Percentiles rank a stretch among this genome's conserved stretches.
These are phyloP conservation scores for Fusarium pseudoanthophilum DNA, from an alignment of 2,329 filamentous ascomycete genomes.

Conservation along the genomic window DNA sequence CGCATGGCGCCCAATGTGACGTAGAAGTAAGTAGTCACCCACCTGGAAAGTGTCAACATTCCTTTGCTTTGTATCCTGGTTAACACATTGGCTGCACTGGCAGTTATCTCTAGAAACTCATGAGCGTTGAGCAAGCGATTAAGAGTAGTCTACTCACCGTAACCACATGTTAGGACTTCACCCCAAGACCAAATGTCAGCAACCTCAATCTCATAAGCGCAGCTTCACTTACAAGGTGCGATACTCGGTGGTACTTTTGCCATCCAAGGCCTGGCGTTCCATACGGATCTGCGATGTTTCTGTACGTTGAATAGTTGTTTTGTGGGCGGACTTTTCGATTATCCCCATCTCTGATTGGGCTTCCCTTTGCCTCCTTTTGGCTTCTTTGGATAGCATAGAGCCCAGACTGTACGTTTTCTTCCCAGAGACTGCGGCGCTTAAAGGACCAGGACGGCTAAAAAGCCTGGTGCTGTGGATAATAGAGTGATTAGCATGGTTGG, in stretches of 20 bases:
- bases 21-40: background rate
- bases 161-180: slow-evolving; percentile 46
- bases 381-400: background rate
- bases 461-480: slow-evolving; percentile 26
- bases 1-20: background rate
- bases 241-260: slow-evolving; percentile 1
- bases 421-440: background rate
- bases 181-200: slow-evolving; percentile 19
- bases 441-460: slow-evolving; percentile 19
- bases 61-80: slow-evolving; percentile 56
- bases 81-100: slow-evolving; percentile 55
- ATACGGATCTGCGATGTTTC: slow-evolving; percentile 28
- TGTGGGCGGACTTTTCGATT: background rate
- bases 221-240: slow-evolving; percentile 36
- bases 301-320: slow-evolving; percentile 22
- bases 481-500: slow-evolving; percentile 12
- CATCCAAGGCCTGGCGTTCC: background rate
- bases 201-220: slow-evolving; percentile 6
- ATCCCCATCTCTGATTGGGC: background rate
- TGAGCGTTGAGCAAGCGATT: slow-evolving; percentile 18
- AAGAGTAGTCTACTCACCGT: slow-evolving; percentile 38
- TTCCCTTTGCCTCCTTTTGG: background rate
- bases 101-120: slow-evolving; percentile 53
- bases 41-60: slow-evolving; percentile 56
- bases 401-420: background rate